Percentiles rank a stretch among this genome's conserved stretches.
phyloP scores from a whole-genome alignment of 371 early-diverging fungal species.

The Lichtheimia hyalospora region DNA sequence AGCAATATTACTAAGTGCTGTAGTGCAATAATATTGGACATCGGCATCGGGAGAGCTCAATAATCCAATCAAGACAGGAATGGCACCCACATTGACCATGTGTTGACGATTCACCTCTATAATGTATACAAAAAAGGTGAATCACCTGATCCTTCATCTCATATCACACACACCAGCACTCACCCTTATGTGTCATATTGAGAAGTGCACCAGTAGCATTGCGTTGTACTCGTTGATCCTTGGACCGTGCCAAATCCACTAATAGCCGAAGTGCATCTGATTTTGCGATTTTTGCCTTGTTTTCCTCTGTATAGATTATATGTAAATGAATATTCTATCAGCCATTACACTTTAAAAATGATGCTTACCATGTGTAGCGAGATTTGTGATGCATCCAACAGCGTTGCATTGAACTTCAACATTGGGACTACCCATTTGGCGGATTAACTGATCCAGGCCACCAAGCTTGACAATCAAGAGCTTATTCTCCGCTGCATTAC shows the following conservation, averaged over 20 bases:
- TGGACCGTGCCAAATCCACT: slow-evolving; percentile 77
- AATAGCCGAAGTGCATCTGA: slow-evolving; percentile 82
- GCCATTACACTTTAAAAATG: neutral
- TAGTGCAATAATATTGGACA: slow-evolving; percentile 89
- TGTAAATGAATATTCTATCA: neutral
- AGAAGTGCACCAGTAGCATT: slow-evolving; percentile 93
- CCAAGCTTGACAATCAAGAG: slow-evolving; percentile 83
- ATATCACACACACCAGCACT: neutral
- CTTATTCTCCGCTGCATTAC: slow-evolving; percentile 75
- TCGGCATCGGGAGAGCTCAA: slow-evolving; percentile 82
- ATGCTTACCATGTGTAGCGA: slow-evolving; percentile 79
- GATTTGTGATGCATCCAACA: slow-evolving; percentile 95
- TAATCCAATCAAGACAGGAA: slow-evolving; percentile 81
- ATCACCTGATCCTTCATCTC: too few species aligned
- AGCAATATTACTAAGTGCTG: slow-evolving; percentile 90
- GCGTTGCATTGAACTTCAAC: slow-evolving; percentile 94
- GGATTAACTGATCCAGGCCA: slow-evolving; percentile 86
- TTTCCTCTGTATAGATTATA: slow-evolving; percentile 68
- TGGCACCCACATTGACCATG: slow-evolving; percentile 84
- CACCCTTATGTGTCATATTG: slow-evolving; percentile 91
- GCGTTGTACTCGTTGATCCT: slow-evolving; percentile 87
- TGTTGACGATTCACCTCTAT: slow-evolving; percentile 81
- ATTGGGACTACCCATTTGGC: slow-evolving; percentile 85
- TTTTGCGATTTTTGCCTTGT: slow-evolving; percentile 85
- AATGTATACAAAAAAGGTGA: neutral